A percentile compares a stretch with the other conserved stretches of the same genome.
phyloP scores from a whole-genome alignment of 2,329 filamentous ascomycete species.

The Didymella pomorum region DNA sequence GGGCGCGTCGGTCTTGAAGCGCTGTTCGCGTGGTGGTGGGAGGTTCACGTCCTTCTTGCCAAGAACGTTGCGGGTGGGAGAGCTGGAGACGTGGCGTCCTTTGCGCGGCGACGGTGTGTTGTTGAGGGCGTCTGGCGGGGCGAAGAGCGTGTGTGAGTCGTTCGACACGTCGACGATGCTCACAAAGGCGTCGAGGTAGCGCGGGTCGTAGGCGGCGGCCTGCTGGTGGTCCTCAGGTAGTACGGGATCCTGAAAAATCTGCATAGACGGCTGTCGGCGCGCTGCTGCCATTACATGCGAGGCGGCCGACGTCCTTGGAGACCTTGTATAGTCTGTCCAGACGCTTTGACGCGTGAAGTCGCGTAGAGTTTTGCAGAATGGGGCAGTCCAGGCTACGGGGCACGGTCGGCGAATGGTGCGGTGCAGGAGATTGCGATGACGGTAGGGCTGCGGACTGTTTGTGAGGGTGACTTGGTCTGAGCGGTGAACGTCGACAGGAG shows the following conservation, averaged over 20 bases:
- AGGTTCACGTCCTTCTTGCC: constrained; percentile 73
- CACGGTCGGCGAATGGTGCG: constrained; percentile 35
- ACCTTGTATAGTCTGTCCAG: constrained; percentile 40
- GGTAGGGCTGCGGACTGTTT: constrained; percentile 30
- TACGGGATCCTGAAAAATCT: constrained; percentile 66
- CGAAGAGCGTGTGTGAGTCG: constrained; percentile 71
- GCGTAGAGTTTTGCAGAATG: constrained; percentile 44
- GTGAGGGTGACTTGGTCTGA: constrained; percentile 23
- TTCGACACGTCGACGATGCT: constrained; percentile 57
- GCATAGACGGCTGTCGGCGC: constrained; percentile 63
- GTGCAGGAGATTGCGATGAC: constrained; percentile 48
- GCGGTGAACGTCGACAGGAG: constrained; percentile 32
- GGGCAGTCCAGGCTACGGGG: constrained; percentile 31
- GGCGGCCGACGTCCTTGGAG: constrained; percentile 35
- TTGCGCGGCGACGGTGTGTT: constrained; percentile 74
- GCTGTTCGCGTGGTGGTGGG: constrained; percentile 66
- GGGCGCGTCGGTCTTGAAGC: constrained; percentile 70
- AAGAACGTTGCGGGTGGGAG: constrained; percentile 66
- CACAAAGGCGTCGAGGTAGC: constrained; percentile 57
- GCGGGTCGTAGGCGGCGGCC: constrained; percentile 59
- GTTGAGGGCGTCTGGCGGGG: constrained; percentile 62
- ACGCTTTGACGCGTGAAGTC: constrained; percentile 53
- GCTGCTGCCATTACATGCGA: constrained; percentile 60
- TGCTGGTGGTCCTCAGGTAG: constrained; percentile 53
- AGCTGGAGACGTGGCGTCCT: constrained; percentile 63